Evolutionary conservation across 140 eudicot species (phyloP), one percentile per base, ranked within the genome.

Genomic region (Ambrosia hybrid): DNA sequence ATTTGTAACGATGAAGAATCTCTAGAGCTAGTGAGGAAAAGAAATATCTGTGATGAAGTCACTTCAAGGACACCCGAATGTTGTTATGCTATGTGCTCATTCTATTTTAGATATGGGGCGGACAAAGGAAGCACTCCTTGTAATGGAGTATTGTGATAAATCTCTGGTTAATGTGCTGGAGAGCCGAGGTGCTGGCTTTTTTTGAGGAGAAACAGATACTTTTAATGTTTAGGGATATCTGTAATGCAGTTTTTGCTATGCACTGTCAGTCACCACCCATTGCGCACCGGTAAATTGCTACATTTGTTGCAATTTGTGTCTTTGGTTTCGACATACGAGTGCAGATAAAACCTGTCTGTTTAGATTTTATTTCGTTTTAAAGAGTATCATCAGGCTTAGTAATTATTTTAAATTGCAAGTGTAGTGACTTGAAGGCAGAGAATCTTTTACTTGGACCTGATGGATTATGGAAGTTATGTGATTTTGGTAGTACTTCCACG

Each of bases 221-320:
- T 6, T 16, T 82, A 48, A 88, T 91, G 13, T 94, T 94, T 39
- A 91, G 97, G 78, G 99, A 94, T 78, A 65, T 91, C 9, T 94
- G 97, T 75, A 94, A 89, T 80, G 99, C 97, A 66, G 97, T 94
- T 73, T 94, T 91, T 88, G 99, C 99, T 49, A 94, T 94, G 97
- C 99, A 90, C 48, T 87, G 97, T 81, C 94, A 87, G 78, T 83
- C 89, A 36, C 98, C 98, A 21, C 97, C 98, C 49, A 85, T 95
- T 86, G 99, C 99, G 75, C 99, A 95, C 78, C 78, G 99, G 99
- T 95, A 85, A 72, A 73, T 49, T 17, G 70, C 16, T 38, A 17
- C 48, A 39, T 1, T 0, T 46, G 14, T 68, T 9, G 15, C 17
- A 60, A 21, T 26, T 15, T 14, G 8, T 65, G 34, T 12, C 10